Conservation (phyloP, 805 yeast genomes). For the Ogataea polymorpha region DNA sequence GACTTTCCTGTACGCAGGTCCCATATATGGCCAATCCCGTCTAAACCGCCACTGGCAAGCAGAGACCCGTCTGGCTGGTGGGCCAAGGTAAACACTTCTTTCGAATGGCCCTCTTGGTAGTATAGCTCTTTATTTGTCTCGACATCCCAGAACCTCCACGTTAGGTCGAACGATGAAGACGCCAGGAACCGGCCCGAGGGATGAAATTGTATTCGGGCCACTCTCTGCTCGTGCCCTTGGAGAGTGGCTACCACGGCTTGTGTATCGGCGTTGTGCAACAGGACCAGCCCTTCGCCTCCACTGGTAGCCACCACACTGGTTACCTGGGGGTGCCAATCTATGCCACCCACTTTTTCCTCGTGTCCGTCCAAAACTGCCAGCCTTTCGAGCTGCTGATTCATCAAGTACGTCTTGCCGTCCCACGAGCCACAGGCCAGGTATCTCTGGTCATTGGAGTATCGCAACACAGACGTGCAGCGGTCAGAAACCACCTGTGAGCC, state of each 20-base stretch:
- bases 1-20: slow-evolving; percentile 78
- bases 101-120: slow-evolving; percentile 84
- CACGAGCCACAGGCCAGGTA: slow-evolving; percentile 72
- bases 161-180: slow-evolving; percentile 75
- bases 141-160: slow-evolving; percentile 89
- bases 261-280: slow-evolving; percentile 5
- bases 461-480: slow-evolving; percentile 64
- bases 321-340: slow-evolving; percentile 51
- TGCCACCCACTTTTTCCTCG: slow-evolving; percentile 64
- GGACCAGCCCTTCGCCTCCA: slow-evolving; percentile 44
- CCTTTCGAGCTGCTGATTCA: slow-evolving; percentile 40
- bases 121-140: slow-evolving; percentile 46
- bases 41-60: slow-evolving; percentile 74
- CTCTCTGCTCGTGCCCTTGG: slow-evolving; percentile 52
- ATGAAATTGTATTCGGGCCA: slow-evolving; percentile 61
- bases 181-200: slow-evolving; percentile 57
- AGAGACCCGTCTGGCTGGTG: slow-evolving; percentile 79
- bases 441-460: slow-evolving; percentile 39
- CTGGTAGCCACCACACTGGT: slow-evolving; percentile 36
- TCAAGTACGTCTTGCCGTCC: slow-evolving; percentile 66
- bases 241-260: slow-evolving; percentile 9
- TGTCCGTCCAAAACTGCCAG: slow-evolving; percentile 40
- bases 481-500: slow-evolving; percentile 73
- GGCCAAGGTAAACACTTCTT: slow-evolving; percentile 59
- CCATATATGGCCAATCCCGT: slow-evolving; percentile 74